Base-by-base conservation (phyloP, 768 basidiomycete species). In the Trametes cinnabarina region DNA sequence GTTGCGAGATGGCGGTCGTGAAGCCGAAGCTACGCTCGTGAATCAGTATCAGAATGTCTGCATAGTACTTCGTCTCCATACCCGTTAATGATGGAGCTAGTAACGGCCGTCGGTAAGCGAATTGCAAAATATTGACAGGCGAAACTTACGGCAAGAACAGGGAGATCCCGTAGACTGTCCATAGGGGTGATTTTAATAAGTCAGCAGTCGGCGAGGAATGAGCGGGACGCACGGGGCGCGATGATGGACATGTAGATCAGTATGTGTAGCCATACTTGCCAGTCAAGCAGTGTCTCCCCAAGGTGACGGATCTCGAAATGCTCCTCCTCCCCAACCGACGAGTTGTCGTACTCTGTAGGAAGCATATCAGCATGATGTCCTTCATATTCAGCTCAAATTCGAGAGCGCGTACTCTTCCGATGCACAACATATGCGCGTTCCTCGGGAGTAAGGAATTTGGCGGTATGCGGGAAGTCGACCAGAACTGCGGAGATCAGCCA, bases 111-210 rank as follows among this genome's bases (percentile, higher is more conserved):
- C 32, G 28, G 17, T 11, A 11, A 35, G 35, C n/a, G 1, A 9
- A 8, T 14, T 19, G 14, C 7, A 28, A 1, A 11, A 14, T 10
- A 15, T 14, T 11, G 14, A 20, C 6, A 11, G 17, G 22, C 6
- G 35, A n/a, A n/a, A 77, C 86, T 65, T 66, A 87, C 83, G 86
- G 86, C 28, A 88, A 71, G 75, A 89, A 89, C 23, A 87, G 72
- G 0, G 87, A 86, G 46, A 87, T 86, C 2, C 86, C 87, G 63
- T 84, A 87, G 2, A 87, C 86, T 87, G n/a, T n/a, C n/a, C n/a
- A n/a, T n/a, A n/a, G n/a, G n/a, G n/a, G n/a, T n/a, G n/a, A n/a
- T n/a, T n/a, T n/a, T n/a, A n/a, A n/a, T n/a, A n/a, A n/a, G n/a
- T n/a, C n/a, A n/a, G n/a, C n/a, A n/a, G n/a, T n/a, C n/a, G n/a